These are phyloP conservation scores for Larix kaempferi DNA, from an alignment of 75 land plant genomes.

Conservation along the genomic window DNA sequence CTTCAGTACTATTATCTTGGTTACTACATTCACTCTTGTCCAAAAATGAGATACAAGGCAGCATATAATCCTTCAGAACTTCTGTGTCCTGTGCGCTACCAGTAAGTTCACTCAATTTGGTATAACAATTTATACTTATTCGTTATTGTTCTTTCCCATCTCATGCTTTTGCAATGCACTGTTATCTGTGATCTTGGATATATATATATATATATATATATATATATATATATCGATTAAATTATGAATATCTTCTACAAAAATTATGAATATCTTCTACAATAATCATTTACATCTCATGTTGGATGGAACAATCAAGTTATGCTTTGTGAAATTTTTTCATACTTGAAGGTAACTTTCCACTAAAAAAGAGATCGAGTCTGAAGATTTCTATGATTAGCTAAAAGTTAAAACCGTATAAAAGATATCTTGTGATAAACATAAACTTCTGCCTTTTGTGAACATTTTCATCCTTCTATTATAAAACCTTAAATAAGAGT, in stretches of 20 bases:
- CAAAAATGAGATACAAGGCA: constrained; percentile 98
- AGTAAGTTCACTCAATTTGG: constrained; percentile 44
- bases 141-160: not conserved
- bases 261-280: no score
- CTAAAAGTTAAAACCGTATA: not conserved
- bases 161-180: not conserved
- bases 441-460: not conserved
- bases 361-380: not conserved
- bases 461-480: no score
- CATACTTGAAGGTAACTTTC: not conserved
- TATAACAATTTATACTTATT: not conserved
- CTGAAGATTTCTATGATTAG: not conserved
- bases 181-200: not conserved
- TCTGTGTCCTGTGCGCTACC: constrained; percentile 83
- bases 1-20: constrained; percentile 95
- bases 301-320: not conserved
- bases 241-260: not conserved
- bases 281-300: not conserved
- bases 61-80: constrained; percentile 92
- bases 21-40: constrained; percentile 95
- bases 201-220: not conserved
- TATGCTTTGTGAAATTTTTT: not conserved
- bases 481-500: no score
- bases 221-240: no score
- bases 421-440: not conserved